Percentiles rank a stretch among this genome's conserved stretches.
Evolutionary conservation across 2,329 filamentous ascomycete genomes (phyloP).

Genomic region (Talaromyces pinophilus): DNA sequence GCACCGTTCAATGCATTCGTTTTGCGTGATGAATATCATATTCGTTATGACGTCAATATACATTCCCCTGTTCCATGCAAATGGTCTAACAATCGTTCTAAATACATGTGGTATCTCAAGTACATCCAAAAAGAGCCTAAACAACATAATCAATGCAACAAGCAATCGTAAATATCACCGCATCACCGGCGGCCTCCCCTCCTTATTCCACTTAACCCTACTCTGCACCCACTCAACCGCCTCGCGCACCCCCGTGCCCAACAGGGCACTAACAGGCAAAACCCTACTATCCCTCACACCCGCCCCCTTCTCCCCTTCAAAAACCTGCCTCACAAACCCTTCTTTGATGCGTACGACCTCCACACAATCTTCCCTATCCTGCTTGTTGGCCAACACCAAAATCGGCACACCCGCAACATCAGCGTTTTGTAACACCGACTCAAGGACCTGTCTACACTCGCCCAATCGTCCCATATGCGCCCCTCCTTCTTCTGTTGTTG

Average conservation of each 20-base stretch:
- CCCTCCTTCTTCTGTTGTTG: conserved; percentile 15
- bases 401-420: conserved; percentile 91
- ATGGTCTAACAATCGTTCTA: not conserved
- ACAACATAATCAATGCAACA: not conserved
- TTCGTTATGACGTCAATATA: not conserved
- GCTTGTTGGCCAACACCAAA: conserved; percentile 92
- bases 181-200: conserved; percentile 88
- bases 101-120: conserved; percentile 22
- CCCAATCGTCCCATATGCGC: conserved; percentile 62
- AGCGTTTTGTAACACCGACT: conserved; percentile 82
- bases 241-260: conserved; percentile 77
- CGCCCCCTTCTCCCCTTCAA: conserved; percentile 86
- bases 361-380: conserved; percentile 94
- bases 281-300: conserved; percentile 89
- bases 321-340: conserved; percentile 89
- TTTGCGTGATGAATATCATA: too few relatives aligned
- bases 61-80: not conserved
- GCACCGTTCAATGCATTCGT: too few relatives aligned
- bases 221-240: conserved; percentile 96
- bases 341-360: conserved; percentile 98
- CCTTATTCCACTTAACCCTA: conserved; percentile 94
- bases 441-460: conserved; percentile 85
- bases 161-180: conserved; percentile 41
- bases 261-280: conserved; percentile 87
- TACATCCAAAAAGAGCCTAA: not conserved